Evolutionary conservation across 768 basidiomycete genomes (phyloP).

Genomic region (Mycena alexandri): DNA sequence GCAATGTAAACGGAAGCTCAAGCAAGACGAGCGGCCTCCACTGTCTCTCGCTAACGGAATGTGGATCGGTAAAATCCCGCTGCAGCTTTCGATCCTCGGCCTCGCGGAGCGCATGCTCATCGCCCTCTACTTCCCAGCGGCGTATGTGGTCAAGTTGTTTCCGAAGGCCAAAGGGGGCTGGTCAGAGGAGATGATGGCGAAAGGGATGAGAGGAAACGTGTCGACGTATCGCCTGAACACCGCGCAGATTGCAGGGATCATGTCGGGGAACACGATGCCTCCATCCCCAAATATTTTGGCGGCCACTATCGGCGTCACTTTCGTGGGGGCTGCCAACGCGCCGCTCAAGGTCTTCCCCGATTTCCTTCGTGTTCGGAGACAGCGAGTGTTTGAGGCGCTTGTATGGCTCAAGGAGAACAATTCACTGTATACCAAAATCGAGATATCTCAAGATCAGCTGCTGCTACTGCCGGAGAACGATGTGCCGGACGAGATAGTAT

Average conservation of each 20-base stretch:
- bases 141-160: constrained; percentile 29
- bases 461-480: constrained; percentile 45
- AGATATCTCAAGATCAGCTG: constrained; percentile 39
- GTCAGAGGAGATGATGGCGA: constrained; percentile 32
- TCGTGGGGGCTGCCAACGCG: constrained; percentile 42
- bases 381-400: constrained; percentile 41
- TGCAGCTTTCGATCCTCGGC: constrained; percentile 32
- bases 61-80: constrained; percentile 44
- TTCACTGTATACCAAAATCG: constrained; percentile 41
- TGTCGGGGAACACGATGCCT: constrained; percentile 45
- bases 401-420: constrained; percentile 52
- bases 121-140: constrained; percentile 34
- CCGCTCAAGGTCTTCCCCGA: constrained; percentile 38
- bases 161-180: constrained; percentile 10
- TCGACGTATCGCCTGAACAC: constrained; percentile 45
- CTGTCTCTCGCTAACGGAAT: constrained; percentile 41
- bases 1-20: not conserved
- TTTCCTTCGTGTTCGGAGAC: constrained; percentile 42
- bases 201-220: constrained; percentile 50
- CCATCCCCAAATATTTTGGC: constrained; percentile 40
- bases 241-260: constrained; percentile 38
- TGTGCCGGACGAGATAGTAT: constrained; percentile 47
- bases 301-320: constrained; percentile 46
- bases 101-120: constrained; percentile 43
- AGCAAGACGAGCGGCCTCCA: constrained; percentile 2